Base-by-base conservation (phyloP, 345 rosid species). In the Populus tremula region DNA sequence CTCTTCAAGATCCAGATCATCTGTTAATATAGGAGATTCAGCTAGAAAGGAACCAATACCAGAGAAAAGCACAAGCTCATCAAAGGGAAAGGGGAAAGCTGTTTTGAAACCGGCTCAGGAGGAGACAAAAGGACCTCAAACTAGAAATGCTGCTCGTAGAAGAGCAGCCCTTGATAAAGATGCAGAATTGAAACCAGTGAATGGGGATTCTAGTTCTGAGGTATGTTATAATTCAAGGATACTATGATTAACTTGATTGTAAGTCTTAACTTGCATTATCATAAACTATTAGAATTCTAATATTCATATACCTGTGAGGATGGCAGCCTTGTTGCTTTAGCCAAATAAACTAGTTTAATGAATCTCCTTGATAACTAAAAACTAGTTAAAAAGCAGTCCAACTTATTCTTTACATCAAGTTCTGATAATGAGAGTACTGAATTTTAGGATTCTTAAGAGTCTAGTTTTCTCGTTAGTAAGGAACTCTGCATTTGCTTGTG, bases 81-180 rank as follows among this genome's bases (percentile, higher is more conserved):
- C 97, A 0, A 96, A 92, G 85, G 99, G 96, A 47, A 96, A 96
- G 88, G 99, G 99, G 75, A 96, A 94, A 87, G 97, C 98, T 77
- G 97, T 96, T 79, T 78, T 96, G 88, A 96, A 91, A 86, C 84
- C 91, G 69, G 85, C 88, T 70, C 97, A 82, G 62, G 96, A 87
- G 71, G 99, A 90, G 78, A 83, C 85, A 35, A 88, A 90, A 86
- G 97, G 97, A 76, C 98, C 99, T 72, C 96, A 92, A 87, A 96
- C 99, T 35, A 92, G 98, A 87, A 96, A 91, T 87, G 90, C 92
- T 72, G 70, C 92, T 87, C 98, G 91, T 72, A 94, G 93, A 89
- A 92, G 90, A 82, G 98, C 97, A 43, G 89, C 84, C 39, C 76
- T 88, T 54, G 98, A 92, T 81, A 91, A 92, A 87, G 93, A 94